Base-by-base conservation (phyloP, 371 early-diverging fungal genomes). In the Zychaea mexicana region DNA sequence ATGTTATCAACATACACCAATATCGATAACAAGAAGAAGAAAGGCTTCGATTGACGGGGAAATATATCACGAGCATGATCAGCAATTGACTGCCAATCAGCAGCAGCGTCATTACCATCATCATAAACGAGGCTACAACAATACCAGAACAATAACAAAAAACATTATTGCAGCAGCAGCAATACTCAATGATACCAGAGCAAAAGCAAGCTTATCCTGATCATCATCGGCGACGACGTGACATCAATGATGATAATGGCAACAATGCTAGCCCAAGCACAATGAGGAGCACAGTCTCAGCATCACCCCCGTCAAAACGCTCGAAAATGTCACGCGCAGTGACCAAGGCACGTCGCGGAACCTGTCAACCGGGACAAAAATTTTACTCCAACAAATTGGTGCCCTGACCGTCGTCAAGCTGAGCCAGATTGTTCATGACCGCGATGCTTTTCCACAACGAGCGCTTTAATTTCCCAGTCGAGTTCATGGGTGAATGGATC, bases 401-500 rank as follows among this genome's bases (percentile, higher is more conserved):
- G 88, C 92, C 22, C 72, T 94, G 24, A 93, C 92, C 1, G 80
- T 96, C 27, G 65, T 86, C 13, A 72, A 56, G 54, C 79, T 94
- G 5, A 96, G 97, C 2, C 76, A 66, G 27, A 88, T 97, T 3
- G 86, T 90, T 3, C 78, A 77, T 62, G 91, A 92, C 32, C 84
- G 90, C 10, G 88, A 90, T 22, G 81, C 87, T 1, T 97, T n/a
- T 91, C 76, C 96, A 97, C 65, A 93, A 89, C 55, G 92, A 94
- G 57, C 85, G 95, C 3, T 96, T 96, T 61, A 94, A 96, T 27
- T 97, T 89, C 79, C 94, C 97, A 10, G 89, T 95, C 2, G 96
- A 96, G 2, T 96, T 92, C 70, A 87, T 76, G 6, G 80, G 85
- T 8, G 76, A 74, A 62, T 67, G 94, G 59, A 69, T 79, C 2